These are phyloP conservation scores for Clonostachys solani DNA, from an alignment of 2,329 filamentous ascomycete genomes.

Conservation along the genomic window DNA sequence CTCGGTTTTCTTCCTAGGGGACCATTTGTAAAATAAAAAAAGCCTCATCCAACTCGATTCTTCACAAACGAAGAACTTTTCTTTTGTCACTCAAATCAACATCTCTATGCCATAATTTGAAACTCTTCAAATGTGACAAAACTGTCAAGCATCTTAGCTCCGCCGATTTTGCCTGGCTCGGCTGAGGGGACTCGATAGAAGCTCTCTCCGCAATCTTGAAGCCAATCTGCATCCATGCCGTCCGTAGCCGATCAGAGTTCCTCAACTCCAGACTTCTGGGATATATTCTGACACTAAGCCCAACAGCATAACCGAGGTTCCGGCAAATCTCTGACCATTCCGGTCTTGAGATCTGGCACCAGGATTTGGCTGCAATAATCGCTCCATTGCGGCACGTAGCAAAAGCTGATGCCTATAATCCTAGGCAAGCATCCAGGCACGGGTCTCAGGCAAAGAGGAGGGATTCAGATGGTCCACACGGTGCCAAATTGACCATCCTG, in stretches of 20 bases:
- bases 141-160: too few species aligned
- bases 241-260: background rate
- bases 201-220: too few species aligned
- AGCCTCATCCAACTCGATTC: constrained; percentile 32
- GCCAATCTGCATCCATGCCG: too few species aligned
- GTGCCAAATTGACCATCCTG: constrained; percentile 19
- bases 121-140: too few species aligned
- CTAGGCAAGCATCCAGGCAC: constrained; percentile 13
- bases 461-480: constrained; percentile 16
- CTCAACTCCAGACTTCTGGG: background rate
- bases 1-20: constrained; percentile 21
- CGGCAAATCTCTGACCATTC: too few species aligned
- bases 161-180: too few species aligned
- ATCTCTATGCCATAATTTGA: background rate
- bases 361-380: too few species aligned
- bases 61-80: constrained; percentile 23
- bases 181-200: too few species aligned
- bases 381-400: too few species aligned
- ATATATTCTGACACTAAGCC: background rate
- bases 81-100: constrained; percentile 7
- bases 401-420: constrained; percentile 12
- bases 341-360: too few species aligned
- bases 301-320: background rate
- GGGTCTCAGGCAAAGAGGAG: too few species aligned
- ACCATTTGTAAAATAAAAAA: constrained; percentile 37